These are phyloP conservation scores for Aphanomyces cochlioides DNA, from an alignment of 352 stramenopile genomes.

Conservation along the genomic window DNA sequence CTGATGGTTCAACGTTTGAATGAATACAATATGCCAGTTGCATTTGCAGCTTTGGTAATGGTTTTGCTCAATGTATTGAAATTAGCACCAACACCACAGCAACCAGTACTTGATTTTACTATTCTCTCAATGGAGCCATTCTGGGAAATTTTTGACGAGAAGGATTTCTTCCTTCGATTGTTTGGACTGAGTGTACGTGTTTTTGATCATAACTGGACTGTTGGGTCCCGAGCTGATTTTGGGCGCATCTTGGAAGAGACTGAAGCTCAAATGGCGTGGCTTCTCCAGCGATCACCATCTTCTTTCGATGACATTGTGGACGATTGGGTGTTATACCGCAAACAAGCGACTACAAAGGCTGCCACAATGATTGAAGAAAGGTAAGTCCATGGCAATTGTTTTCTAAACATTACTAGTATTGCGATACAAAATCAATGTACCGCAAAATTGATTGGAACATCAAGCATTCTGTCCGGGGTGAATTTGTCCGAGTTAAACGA, in stretches of 20 bases:
- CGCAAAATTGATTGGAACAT: constrained; percentile 68
- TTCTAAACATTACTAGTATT: too few species aligned
- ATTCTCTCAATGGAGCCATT: constrained; percentile 74
- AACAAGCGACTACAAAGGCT: constrained; percentile 20
- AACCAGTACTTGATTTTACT: constrained; percentile 69
- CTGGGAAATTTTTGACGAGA: constrained; percentile 78
- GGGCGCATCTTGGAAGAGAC: constrained; percentile 78
- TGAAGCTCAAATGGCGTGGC: constrained; percentile 55
- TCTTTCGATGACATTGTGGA: constrained; percentile 57
- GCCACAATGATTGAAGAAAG: constrained; percentile 43
- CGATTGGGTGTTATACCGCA: constrained; percentile 51
- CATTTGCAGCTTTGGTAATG: constrained; percentile 10
- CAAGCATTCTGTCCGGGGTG: constrained; percentile 63
- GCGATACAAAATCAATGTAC: too few species aligned
- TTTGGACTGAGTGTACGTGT: constrained; percentile 75
- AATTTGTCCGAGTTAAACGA: constrained; percentile 68
- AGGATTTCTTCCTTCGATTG: constrained; percentile 71
- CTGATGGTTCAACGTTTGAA: not conserved
- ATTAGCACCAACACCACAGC: constrained; percentile 41
- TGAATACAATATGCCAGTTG: constrained; percentile 10
- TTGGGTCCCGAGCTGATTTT: constrained; percentile 61
- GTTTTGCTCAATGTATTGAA: constrained; percentile 64
- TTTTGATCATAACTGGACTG: constrained; percentile 68
- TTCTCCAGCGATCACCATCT: constrained; percentile 57
- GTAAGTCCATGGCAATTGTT: constrained; percentile 32